A percentile compares a stretch with the other conserved stretches of the same genome.
Conservation (phyloP, 306 rosid genomes). For the Quercus bicolor region DNA sequence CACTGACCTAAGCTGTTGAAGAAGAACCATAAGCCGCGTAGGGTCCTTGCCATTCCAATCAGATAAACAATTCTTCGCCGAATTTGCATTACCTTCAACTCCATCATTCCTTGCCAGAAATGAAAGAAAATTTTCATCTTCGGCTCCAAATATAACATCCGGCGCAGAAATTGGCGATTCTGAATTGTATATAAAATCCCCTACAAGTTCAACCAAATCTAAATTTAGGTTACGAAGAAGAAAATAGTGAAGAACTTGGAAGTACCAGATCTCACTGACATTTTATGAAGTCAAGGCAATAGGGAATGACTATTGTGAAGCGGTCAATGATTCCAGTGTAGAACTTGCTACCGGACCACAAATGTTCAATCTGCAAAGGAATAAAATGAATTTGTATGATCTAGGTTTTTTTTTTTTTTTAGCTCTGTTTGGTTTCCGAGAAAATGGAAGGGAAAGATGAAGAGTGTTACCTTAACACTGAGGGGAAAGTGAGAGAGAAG, state of each 20-base stretch:
- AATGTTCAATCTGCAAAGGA: slow-evolving; percentile 64
- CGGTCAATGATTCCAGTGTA: slow-evolving; percentile 60
- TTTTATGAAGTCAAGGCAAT: slow-evolving; percentile 79
- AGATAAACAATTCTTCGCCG: slow-evolving; percentile 31
- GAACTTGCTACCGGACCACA: slow-evolving; percentile 78
- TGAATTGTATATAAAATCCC: slow-evolving; percentile 62
- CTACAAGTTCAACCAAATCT: slow-evolving; percentile 32
- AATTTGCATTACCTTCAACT: slow-evolving; percentile 24
- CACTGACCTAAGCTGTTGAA: slow-evolving; percentile 67
- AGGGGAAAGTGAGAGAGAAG: slow-evolving; percentile 60
- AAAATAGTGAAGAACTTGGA: background rate
- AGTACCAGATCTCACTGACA: slow-evolving; percentile 39
- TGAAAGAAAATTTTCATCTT: slow-evolving; percentile 69
- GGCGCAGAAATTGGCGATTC: slow-evolving; percentile 75
- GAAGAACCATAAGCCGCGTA: slow-evolving; percentile 52
- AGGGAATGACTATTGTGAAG: slow-evolving; percentile 74
- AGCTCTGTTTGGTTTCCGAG: background rate
- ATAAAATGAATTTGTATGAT: background rate
- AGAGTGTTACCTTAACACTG: slow-evolving; percentile 51
- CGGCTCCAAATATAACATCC: slow-evolving; percentile 74
- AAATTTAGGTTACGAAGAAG: background rate
- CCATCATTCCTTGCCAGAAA: slow-evolving; percentile 40
- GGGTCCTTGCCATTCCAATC: slow-evolving; percentile 82
- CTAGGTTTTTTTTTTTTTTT: background rate
- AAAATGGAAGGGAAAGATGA: background rate